Percentiles rank a stretch among this genome's conserved stretches.
Conservation (phyloP, 345 rosid species). For the Heritiera fomes region DNA sequence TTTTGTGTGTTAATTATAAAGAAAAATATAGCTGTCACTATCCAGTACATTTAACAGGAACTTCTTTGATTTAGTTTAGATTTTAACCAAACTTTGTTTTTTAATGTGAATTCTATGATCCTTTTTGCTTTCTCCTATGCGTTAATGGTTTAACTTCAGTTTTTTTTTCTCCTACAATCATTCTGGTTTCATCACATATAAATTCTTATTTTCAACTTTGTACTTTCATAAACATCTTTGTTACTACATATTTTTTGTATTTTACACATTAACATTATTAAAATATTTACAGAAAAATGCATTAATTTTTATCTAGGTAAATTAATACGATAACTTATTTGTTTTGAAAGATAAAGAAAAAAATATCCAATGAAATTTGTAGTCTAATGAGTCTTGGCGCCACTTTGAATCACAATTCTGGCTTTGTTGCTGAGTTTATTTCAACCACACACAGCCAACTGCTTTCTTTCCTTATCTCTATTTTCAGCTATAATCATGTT, state of each 20-base stretch:
- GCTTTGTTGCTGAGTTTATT: neutral
- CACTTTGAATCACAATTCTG: neutral
- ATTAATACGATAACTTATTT: neutral
- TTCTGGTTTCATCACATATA: neutral
- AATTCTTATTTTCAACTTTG: no score
- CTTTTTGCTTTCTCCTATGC: neutral
- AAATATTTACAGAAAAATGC: neutral
- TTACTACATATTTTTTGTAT: neutral
- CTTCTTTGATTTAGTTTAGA: no score
- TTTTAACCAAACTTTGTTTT: neutral
- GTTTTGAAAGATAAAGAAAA: neutral
- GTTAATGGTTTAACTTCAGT: neutral
- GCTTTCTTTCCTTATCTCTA: neutral
- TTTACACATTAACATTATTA: neutral
- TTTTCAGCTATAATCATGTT: neutral
- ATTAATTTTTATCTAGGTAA: neutral
- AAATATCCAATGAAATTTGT: neutral
- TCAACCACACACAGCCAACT: neutral
- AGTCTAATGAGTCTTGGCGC: neutral
- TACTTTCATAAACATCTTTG: neutral
- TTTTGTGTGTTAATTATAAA: no score
- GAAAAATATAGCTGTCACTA: no score
- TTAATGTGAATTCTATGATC: no score
- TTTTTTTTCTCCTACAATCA: neutral
- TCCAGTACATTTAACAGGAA: no score